A percentile compares a stretch with the other conserved stretches of the same genome.
phyloP scores from a whole-genome alignment of 164 flowering plant genomes.

The Magnolia kwangsiensis region DNA sequence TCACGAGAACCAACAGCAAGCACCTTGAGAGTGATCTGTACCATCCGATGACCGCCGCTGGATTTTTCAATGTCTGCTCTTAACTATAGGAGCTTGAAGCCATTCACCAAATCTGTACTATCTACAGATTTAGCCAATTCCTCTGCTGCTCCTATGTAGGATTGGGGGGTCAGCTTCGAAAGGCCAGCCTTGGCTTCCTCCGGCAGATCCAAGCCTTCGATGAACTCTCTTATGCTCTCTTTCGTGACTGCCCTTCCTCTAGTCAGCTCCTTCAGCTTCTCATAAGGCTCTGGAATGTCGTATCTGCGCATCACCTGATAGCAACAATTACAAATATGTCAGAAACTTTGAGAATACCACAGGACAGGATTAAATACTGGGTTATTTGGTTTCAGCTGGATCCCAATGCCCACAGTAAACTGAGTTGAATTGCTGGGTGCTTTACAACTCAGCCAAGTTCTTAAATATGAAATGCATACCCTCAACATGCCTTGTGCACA shows the following conservation, averaged over 20 bases:
- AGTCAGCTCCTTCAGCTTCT: slow-evolving; percentile 91
- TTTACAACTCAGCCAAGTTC: neutral
- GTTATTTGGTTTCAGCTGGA: too few species aligned
- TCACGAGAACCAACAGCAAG: too few species aligned
- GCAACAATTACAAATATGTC: neutral
- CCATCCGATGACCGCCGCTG: too few species aligned
- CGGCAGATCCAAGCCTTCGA: slow-evolving; percentile 69
- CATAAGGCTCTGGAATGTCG: slow-evolving; percentile 91
- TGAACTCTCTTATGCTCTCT: slow-evolving; percentile 71
- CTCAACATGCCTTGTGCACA: too few species aligned
- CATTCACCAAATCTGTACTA: slow-evolving; percentile 25
- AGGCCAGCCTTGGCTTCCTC: slow-evolving; percentile 57
- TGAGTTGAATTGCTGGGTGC: neutral
- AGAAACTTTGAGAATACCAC: neutral
- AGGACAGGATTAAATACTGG: neutral
- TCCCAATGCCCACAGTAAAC: too few species aligned
- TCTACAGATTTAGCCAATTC: slow-evolving; percentile 50
- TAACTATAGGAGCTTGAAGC: neutral
- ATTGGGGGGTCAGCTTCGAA: slow-evolving; percentile 63
- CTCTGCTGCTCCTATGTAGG: slow-evolving; percentile 71
- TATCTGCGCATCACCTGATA: slow-evolving; percentile 92
- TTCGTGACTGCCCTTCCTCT: slow-evolving; percentile 77
- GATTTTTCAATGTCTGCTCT: neutral
- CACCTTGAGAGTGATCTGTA: too few species aligned
- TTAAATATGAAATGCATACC: neutral